phyloP scores from a whole-genome alignment of 495 filamentous ascomycete species.

The Patellaria atrata region DNA sequence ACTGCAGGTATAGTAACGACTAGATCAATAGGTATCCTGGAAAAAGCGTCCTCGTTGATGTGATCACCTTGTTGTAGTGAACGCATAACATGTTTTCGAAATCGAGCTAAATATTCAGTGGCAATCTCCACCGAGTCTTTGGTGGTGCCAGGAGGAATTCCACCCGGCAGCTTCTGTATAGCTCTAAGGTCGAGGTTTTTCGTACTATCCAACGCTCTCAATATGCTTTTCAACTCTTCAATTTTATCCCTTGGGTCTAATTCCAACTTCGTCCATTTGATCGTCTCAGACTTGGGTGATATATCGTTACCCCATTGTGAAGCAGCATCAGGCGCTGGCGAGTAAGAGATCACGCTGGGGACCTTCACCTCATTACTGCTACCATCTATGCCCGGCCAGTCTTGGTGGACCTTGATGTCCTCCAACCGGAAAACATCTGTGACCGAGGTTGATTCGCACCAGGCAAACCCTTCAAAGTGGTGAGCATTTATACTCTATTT shows the following conservation, averaged over 20 bases:
- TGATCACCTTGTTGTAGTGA: too few relatives aligned
- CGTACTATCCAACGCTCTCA: conserved; percentile 10
- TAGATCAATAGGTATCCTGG: conserved; percentile 7
- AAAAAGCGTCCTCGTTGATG: too few relatives aligned
- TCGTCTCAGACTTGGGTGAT: conserved; percentile 7
- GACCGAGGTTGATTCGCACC: too few relatives aligned
- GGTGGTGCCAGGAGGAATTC: conserved; percentile 3
- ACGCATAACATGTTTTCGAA: not conserved
- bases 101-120: conserved; percentile 10
- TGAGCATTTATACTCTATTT: not conserved
- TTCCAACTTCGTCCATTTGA: conserved; percentile 13
- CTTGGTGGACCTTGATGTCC: too few relatives aligned
- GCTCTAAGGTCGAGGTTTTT: conserved; percentile 8
- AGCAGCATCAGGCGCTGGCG: conserved; percentile 1
- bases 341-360: conserved; percentile 13
- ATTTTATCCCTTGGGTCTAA: conserved; percentile 5
- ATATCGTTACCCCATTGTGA: conserved; percentile 11
- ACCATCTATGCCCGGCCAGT: not conserved
- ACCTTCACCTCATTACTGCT: too few relatives aligned
- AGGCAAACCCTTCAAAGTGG: too few relatives aligned
- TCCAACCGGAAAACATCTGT: too few relatives aligned
- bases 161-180: not conserved
- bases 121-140: conserved; percentile 13
- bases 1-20: conserved; percentile 11
- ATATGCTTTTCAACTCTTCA: conserved; percentile 9